Evolutionary conservation across 345 rosid species (phyloP).

Genomic region (Ailanthus altissimus): DNA sequence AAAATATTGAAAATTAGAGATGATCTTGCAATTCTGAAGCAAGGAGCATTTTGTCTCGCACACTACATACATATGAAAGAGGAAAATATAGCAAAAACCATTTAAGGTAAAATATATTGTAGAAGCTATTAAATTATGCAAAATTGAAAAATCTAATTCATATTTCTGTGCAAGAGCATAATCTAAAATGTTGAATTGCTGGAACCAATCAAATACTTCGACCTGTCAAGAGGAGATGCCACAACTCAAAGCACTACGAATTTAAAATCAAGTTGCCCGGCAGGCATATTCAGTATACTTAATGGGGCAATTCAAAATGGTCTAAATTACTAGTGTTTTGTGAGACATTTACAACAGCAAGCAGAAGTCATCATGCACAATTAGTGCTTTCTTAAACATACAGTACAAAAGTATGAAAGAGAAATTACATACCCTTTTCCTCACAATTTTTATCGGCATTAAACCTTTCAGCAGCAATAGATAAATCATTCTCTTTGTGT

Average conservation of each 20-base stretch:
- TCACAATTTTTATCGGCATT: constrained; percentile 29
- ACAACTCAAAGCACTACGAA: background rate
- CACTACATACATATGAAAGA: constrained; percentile 12
- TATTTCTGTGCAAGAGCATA: background rate
- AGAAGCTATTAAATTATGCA: background rate
- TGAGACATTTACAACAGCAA: background rate
- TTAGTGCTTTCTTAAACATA: background rate
- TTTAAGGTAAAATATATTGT: background rate
- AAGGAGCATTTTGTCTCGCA: background rate
- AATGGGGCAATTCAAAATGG: background rate
- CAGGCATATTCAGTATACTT: background rate
- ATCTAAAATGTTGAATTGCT: background rate
- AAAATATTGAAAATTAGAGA: constrained; percentile 39
- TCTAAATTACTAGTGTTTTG: background rate
- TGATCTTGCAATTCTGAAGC: constrained; percentile 18
- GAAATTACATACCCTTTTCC: constrained; percentile 45
- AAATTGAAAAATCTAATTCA: background rate
- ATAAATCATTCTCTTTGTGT: constrained; percentile 33
- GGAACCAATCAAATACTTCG: no score
- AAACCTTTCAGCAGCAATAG: constrained; percentile 31
- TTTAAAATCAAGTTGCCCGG: background rate
- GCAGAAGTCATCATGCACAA: constrained; percentile 3
- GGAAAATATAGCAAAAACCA: background rate
- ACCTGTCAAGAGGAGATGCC: background rate
- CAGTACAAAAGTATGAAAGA: background rate